phyloP scores from a whole-genome alignment of 2,329 filamentous ascomycete species.

The Hymenoscyphus occultus region DNA sequence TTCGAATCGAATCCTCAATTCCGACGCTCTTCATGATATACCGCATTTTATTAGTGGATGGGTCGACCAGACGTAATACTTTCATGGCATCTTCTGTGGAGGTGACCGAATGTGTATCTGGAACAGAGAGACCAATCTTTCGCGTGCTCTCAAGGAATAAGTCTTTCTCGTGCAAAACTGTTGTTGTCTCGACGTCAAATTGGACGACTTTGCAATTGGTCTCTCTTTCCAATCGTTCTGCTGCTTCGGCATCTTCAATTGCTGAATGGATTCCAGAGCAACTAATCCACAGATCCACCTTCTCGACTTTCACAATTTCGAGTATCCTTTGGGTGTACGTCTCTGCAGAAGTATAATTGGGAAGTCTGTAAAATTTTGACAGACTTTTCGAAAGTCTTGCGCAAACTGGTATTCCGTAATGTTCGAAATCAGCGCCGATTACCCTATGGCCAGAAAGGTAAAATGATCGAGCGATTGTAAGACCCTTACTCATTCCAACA shows the following conservation, averaged over 20 bases:
- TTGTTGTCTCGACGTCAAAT: not conserved
- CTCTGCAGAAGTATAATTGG: constrained; percentile 24
- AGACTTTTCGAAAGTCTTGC: constrained; percentile 59
- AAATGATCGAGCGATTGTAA: constrained; percentile 64
- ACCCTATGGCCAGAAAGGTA: constrained; percentile 64
- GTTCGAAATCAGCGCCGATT: constrained; percentile 65
- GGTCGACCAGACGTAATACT: not conserved
- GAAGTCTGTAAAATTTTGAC: constrained; percentile 51
- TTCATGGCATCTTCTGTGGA: not conserved
- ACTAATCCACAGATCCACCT: constrained; percentile 65
- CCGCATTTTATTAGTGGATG: not conserved
- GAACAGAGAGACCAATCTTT: not conserved
- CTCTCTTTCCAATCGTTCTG: not conserved
- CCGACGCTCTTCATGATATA: constrained; percentile 2
- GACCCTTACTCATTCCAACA: constrained; percentile 68
- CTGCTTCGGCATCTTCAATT: not conserved
- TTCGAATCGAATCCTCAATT: not conserved
- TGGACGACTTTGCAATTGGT: constrained; percentile 3
- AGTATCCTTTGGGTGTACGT: constrained; percentile 56
- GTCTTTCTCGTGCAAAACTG: not conserved
- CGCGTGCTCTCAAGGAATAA: not conserved
- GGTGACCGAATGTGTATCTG: not conserved
- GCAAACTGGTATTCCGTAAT: constrained; percentile 44
- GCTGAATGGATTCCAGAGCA: not conserved
- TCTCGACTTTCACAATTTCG: constrained; percentile 56